Evolutionary conservation across 2,329 filamentous ascomycete genomes (phyloP).

Genomic region (Lachnellula subtilissima): DNA sequence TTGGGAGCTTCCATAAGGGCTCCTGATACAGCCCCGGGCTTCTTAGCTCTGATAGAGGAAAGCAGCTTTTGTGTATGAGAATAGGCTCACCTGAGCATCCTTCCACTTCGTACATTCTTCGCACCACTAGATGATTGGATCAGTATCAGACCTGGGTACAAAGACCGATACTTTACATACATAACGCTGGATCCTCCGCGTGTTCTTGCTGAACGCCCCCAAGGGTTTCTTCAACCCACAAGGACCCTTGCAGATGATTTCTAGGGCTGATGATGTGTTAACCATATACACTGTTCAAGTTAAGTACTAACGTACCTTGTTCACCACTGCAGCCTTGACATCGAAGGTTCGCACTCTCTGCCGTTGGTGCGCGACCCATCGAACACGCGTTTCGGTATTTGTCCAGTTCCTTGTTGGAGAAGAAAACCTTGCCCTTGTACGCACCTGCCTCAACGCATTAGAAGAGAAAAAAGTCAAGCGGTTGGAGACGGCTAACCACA

Average conservation of each 20-base stretch:
- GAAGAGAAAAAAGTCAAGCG: slow-evolving; percentile 29
- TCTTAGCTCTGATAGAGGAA: too few relatives aligned
- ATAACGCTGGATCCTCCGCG: slow-evolving; percentile 32
- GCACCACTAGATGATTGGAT: slow-evolving; percentile 36
- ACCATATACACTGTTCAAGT: too few relatives aligned
- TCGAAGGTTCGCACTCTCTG: slow-evolving; percentile 16
- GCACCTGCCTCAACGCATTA: slow-evolving; percentile 44
- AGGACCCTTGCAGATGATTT: slow-evolving; percentile 42
- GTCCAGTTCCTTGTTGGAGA: slow-evolving; percentile 45
- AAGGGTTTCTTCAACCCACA: slow-evolving; percentile 42
- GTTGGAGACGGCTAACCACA: neutral
- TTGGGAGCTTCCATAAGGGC: too few relatives aligned
- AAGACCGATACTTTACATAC: slow-evolving; percentile 21
- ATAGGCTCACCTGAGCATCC: slow-evolving; percentile 1
- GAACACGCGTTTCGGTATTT: slow-evolving; percentile 21
- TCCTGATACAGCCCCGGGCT: too few relatives aligned
- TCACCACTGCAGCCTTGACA: slow-evolving; percentile 42
- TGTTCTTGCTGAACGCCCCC: slow-evolving; percentile 43
- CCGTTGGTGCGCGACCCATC: neutral
- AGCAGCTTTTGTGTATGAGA: too few relatives aligned
- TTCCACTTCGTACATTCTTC: slow-evolving; percentile 27
- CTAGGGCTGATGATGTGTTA: slow-evolving; percentile 32
- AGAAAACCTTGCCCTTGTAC: slow-evolving; percentile 34
- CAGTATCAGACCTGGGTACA: neutral
- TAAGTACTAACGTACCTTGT: too few relatives aligned